Conservation (phyloP, 129 eudicot genomes). For the Solidago caesia region DNA sequence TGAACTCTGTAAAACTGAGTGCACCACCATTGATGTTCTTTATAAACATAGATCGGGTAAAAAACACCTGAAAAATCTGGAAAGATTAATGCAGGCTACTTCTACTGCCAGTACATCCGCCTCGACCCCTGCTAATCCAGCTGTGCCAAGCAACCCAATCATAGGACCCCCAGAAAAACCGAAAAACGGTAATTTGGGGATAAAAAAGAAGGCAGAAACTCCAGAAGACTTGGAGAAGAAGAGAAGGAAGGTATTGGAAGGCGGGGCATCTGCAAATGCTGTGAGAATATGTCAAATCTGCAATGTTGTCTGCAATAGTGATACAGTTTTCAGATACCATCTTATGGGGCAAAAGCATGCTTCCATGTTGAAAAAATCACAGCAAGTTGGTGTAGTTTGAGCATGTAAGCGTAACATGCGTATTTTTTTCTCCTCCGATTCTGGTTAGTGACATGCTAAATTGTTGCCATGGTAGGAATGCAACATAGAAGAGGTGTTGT, state of each 20-base stretch:
- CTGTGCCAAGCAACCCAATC: constrained; percentile 26
- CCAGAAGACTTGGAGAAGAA: constrained; percentile 53
- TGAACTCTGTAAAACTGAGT: constrained; percentile 62
- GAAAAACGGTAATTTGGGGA: constrained; percentile 25
- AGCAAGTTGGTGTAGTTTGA: constrained; percentile 32
- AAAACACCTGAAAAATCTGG: constrained; percentile 65
- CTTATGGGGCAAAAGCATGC: constrained; percentile 65
- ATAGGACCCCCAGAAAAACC: constrained; percentile 65
- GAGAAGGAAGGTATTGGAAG: constrained; percentile 56
- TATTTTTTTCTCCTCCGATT: background rate
- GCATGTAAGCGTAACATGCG: background rate
- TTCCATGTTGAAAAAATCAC: constrained; percentile 43
- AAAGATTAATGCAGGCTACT: constrained; percentile 27
- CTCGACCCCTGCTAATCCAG: constrained; percentile 11
- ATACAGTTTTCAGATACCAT: constrained; percentile 54
- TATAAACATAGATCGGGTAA: constrained; percentile 55
- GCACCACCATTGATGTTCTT: constrained; percentile 55
- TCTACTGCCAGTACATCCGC: constrained; percentile 14
- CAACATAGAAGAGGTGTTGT: constrained; percentile 15
- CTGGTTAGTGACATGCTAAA: background rate
- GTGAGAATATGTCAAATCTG: constrained; percentile 57
- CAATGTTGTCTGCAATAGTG: constrained; percentile 78
- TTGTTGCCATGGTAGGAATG: constrained; percentile 7
- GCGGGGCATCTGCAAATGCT: constrained; percentile 55
- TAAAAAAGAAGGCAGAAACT: constrained; percentile 35